phyloP scores from a whole-genome alignment of 2,329 filamentous ascomycete species.

The Moelleriella libera region DNA sequence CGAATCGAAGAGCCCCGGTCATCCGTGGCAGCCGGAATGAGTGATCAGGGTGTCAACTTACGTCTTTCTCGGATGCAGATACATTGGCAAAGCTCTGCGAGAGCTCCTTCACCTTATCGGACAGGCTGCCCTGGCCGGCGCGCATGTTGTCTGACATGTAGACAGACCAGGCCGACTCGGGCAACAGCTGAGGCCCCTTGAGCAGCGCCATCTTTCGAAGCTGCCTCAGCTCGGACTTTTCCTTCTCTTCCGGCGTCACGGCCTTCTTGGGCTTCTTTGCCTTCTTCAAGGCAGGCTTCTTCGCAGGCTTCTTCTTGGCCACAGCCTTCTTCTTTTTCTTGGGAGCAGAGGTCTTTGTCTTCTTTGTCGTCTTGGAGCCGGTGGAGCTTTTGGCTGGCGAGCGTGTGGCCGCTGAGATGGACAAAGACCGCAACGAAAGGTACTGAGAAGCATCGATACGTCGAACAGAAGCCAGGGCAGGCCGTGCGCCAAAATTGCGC shows the following conservation, averaged over 20 bases:
- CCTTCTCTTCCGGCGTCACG: constrained; percentile 23
- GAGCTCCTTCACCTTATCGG: constrained; percentile 12
- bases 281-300: constrained; percentile 20
- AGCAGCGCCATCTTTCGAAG: constrained; percentile 28
- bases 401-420: constrained; percentile 14
- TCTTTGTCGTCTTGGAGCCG: constrained; percentile 8
- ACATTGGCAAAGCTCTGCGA: constrained; percentile 23
- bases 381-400: constrained; percentile 11
- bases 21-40: not conserved
- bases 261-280: constrained; percentile 22
- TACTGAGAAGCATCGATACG: constrained; percentile 3
- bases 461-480: not conserved
- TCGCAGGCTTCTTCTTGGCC: constrained; percentile 13
- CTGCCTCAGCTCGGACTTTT: constrained; percentile 15
- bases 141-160: constrained; percentile 19
- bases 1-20: too few species aligned
- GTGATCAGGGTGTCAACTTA: constrained; percentile 14
- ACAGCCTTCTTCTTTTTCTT: constrained; percentile 32
- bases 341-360: constrained; percentile 8
- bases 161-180: constrained; percentile 21
- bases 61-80: constrained; percentile 25
- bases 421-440: constrained; percentile 9
- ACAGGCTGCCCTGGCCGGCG: constrained; percentile 5
- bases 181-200: constrained; percentile 19
- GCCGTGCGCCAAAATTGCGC: constrained; percentile 9